Evolutionary conservation across 2,329 filamentous ascomycete species (phyloP).

Genomic region (Penicillium sclerotigenum): DNA sequence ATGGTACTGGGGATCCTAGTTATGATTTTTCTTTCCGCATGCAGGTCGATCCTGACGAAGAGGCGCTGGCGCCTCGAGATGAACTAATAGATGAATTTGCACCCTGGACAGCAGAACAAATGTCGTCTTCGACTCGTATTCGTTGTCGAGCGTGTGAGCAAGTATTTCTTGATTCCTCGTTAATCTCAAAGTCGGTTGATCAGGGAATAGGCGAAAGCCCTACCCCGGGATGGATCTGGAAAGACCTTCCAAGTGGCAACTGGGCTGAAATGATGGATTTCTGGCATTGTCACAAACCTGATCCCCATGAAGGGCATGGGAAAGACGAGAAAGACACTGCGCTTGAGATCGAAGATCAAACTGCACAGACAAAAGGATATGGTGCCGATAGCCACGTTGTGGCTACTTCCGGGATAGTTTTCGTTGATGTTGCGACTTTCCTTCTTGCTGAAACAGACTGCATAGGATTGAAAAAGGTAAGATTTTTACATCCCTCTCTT

Average conservation of each 20-base stretch:
- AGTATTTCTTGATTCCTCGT: not conserved
- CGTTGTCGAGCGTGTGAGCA: slow-evolving; percentile 39
- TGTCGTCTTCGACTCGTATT: slow-evolving; percentile 33
- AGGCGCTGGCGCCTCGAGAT: slow-evolving; percentile 14
- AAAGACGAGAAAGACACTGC: slow-evolving; percentile 40
- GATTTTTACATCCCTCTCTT: slow-evolving; percentile 17
- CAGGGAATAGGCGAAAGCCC: not conserved
- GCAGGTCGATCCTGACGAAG: slow-evolving; percentile 45
- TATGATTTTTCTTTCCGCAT: slow-evolving; percentile 54
- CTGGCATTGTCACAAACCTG: slow-evolving; percentile 97
- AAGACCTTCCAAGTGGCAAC: slow-evolving; percentile 90
- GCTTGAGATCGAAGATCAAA: slow-evolving; percentile 41
- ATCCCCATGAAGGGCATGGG: slow-evolving; percentile 45
- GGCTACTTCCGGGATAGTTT: slow-evolving; percentile 64
- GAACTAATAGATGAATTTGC: slow-evolving; percentile 33
- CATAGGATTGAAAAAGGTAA: slow-evolving; percentile 37
- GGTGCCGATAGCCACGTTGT: slow-evolving; percentile 73
- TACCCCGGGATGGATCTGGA: slow-evolving; percentile 61
- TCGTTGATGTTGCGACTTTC: slow-evolving; percentile 78
- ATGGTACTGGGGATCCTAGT: not conserved
- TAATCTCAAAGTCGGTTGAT: not conserved
- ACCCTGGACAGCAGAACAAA: slow-evolving; percentile 40
- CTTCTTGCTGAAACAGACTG: slow-evolving; percentile 69
- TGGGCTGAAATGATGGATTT: slow-evolving; percentile 99
- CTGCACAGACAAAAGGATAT: slow-evolving; percentile 66